Conservation (phyloP, 179 eudicot species). For the Silene coronaria region DNA sequence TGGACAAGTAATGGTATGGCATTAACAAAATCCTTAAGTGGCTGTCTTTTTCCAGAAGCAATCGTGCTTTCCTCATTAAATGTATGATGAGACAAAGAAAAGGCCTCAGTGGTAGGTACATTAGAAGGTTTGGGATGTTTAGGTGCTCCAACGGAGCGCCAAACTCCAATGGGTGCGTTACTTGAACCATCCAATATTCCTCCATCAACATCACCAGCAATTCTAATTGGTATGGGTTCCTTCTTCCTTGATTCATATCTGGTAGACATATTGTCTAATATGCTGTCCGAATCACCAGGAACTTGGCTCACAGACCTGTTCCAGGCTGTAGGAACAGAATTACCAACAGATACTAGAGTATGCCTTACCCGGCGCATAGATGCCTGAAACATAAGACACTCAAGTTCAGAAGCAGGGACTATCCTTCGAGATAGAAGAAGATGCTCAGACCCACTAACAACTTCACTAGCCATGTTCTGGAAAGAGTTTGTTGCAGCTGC, state of each 20-base stretch:
- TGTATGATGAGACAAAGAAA: constrained; percentile 46
- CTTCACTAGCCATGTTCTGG: constrained; percentile 35
- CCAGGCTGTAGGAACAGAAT: constrained; percentile 34
- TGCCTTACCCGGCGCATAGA: constrained; percentile 85
- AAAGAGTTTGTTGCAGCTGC: constrained; percentile 34
- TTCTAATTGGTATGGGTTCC: constrained; percentile 78
- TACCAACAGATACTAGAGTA: constrained; percentile 53
- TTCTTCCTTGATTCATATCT: constrained; percentile 74
- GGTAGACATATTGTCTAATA: constrained; percentile 40
- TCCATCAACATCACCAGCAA: constrained; percentile 84
- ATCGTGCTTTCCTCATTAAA: constrained; percentile 57
- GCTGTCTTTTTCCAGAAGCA: constrained; percentile 63
- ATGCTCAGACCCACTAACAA: constrained; percentile 37
- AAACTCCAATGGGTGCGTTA: constrained; percentile 84
- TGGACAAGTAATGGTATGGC: constrained; percentile 84
- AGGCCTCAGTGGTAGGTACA: constrained; percentile 42
- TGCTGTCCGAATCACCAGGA: constrained; percentile 52
- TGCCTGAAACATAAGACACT: constrained; percentile 84
- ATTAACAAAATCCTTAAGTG: constrained; percentile 85
- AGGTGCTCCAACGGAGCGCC: constrained; percentile 88
- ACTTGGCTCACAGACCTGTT: constrained; percentile 40
- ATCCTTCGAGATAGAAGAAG: constrained; percentile 51
- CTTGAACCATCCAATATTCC: constrained; percentile 65
- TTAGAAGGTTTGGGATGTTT: constrained; percentile 55
- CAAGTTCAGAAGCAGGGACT: constrained; percentile 75